Conservation (phyloP, 164 flowering plant genomes). For the Echeveria elegans region DNA sequence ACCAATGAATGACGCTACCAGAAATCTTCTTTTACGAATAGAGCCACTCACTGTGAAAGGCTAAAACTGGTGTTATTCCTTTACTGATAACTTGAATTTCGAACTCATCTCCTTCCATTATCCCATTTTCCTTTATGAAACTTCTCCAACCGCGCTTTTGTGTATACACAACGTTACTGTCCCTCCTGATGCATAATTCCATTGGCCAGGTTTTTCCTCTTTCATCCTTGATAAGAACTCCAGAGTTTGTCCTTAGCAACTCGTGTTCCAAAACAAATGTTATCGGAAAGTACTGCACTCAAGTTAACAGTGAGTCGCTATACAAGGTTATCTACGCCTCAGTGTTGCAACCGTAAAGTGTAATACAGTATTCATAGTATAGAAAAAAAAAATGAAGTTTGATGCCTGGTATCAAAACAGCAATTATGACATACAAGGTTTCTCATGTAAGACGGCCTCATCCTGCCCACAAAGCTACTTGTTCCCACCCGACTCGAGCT, state of each 20-base stretch:
- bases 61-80: not conserved
- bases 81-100: not conserved
- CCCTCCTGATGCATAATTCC: not conserved
- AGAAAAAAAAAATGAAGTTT: no score
- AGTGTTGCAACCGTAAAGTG: not conserved
- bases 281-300: constrained; percentile 6
- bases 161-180: constrained; percentile 3
- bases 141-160: not conserved
- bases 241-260: not conserved
- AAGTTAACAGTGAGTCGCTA: not conserved
- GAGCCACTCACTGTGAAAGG: constrained; percentile 1
- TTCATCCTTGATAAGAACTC: not conserved
- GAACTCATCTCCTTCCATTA: constrained; percentile 4
- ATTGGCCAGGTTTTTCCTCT: constrained; percentile 4
- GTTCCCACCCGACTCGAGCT: not conserved
- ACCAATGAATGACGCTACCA: no score
- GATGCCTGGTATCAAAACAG: not conserved
- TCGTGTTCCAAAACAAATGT: not conserved
- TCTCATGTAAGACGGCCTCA: constrained; percentile 1
- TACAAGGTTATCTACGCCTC: not conserved
- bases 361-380: no score
- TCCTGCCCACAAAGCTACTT: not conserved
- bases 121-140: not conserved
- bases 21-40: not conserved
- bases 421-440: not conserved